These are phyloP conservation scores for Alternaria atra DNA, from an alignment of 2,329 filamentous ascomycete genomes.

Conservation along the genomic window DNA sequence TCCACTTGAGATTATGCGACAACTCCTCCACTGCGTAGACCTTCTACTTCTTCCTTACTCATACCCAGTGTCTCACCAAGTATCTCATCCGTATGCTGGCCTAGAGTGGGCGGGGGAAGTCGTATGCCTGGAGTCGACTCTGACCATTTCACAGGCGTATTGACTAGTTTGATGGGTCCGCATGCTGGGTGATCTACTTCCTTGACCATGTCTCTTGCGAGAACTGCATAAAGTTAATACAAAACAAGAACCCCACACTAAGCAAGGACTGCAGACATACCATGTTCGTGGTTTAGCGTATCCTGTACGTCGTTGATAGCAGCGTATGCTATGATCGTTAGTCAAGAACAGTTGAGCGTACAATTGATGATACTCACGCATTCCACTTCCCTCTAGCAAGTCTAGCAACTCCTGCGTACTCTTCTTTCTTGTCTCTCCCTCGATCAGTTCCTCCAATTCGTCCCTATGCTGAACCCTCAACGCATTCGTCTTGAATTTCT, in stretches of 20 bases:
- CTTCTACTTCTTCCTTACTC: slow-evolving; percentile 42
- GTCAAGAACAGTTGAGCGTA: not conserved
- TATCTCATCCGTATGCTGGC: slow-evolving; percentile 52
- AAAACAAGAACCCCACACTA: not conserved
- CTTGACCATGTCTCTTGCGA: slow-evolving; percentile 86
- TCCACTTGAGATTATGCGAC: slow-evolving; percentile 35
- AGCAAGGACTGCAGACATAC: slow-evolving; percentile 54
- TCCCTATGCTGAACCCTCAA: slow-evolving; percentile 73
- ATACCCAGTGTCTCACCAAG: slow-evolving; percentile 43
- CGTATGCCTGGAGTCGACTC: slow-evolving; percentile 79
- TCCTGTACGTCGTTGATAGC: slow-evolving; percentile 92
- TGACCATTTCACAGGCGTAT: slow-evolving; percentile 94
- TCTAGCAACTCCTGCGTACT: slow-evolving; percentile 90
- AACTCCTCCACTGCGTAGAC: slow-evolving; percentile 46
- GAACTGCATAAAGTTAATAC: slow-evolving; percentile 54
- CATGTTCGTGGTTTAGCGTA: slow-evolving; percentile 85
- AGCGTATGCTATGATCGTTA: slow-evolving; percentile 68
- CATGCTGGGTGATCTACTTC: slow-evolving; percentile 85
- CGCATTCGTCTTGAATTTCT: slow-evolving; percentile 67
- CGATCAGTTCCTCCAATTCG: slow-evolving; percentile 80
- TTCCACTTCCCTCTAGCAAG: slow-evolving; percentile 85
- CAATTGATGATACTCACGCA: slow-evolving; percentile 62
- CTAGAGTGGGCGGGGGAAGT: slow-evolving; percentile 81
- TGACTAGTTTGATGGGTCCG: slow-evolving; percentile 87
- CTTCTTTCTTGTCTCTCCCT: slow-evolving; percentile 74